Conservation (phyloP, 768 basidiomycete species). For the Panaeolus papilionaceus region DNA sequence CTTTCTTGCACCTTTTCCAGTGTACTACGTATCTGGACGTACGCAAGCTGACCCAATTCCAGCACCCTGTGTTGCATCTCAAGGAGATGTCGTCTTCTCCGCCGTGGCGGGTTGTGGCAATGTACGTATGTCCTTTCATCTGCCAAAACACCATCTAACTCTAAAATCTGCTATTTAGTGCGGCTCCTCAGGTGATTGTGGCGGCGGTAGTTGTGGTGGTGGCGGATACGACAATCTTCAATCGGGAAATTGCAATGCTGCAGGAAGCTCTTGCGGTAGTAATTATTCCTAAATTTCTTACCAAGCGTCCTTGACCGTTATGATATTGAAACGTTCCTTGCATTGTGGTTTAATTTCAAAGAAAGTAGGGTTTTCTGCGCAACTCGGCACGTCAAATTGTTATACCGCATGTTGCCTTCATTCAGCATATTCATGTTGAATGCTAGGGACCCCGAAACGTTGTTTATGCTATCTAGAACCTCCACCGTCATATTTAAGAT, state of each 20-base stretch:
- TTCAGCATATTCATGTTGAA: neutral
- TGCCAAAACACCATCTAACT: neutral
- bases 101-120: conserved; percentile 12
- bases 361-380: neutral
- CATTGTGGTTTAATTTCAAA: neutral
- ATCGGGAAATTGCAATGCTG: neutral
- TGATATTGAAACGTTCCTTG: neutral
- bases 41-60: neutral
- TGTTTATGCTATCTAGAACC: neutral
- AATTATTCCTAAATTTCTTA: neutral
- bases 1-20: neutral
- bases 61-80: neutral
- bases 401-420: neutral
- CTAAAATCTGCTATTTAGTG: neutral
- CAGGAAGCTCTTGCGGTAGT: conserved; percentile 4
- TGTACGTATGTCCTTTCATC: neutral
- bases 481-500: neutral
- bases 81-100: neutral
- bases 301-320: neutral
- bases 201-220: conserved; percentile 7
- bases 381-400: neutral
- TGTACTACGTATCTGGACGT: neutral
- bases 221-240: conserved; percentile 13
- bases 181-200: neutral
- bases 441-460: neutral